A percentile compares a stretch with the other conserved stretches of the same genome.
These are phyloP conservation scores for Diplocarpon mali DNA, from an alignment of 2,329 filamentous ascomycete species.

Conservation along the genomic window DNA sequence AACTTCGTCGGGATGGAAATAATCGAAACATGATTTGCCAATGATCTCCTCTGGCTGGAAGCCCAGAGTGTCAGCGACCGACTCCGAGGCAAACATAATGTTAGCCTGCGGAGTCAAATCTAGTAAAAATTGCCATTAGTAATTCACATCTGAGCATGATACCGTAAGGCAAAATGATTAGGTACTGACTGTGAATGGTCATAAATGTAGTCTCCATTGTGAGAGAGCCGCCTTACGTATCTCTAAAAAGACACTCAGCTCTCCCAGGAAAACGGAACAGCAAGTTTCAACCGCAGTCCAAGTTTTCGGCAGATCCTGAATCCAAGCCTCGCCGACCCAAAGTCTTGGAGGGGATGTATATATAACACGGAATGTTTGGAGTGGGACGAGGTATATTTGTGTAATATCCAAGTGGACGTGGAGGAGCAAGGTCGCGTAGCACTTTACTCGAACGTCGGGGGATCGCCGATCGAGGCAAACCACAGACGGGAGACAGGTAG, in stretches of 20 bases:
- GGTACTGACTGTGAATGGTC: conserved; percentile 68
- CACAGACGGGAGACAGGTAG: conserved; percentile 5
- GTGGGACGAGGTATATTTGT: conserved; percentile 9
- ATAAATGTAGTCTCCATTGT: conserved; percentile 80
- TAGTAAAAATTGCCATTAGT: conserved; percentile 28
- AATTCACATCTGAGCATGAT: background rate
- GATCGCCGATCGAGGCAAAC: conserved; percentile 9
- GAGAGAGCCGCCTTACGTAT: conserved; percentile 27
- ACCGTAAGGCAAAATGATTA: background rate
- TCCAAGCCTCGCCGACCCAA: background rate
- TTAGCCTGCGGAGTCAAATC: conserved; percentile 66
- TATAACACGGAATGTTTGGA: background rate
- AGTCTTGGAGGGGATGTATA: conserved; percentile 1
- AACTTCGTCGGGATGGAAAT: conserved; percentile 74
- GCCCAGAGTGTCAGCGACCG: conserved; percentile 71
- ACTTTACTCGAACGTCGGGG: conserved; percentile 4
- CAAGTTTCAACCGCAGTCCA: conserved; percentile 2
- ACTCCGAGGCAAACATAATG: conserved; percentile 75
- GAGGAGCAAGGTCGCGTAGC: conserved; percentile 1
- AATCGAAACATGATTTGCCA: conserved; percentile 71
- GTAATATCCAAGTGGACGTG: conserved; percentile 7
- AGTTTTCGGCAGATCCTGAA: background rate
- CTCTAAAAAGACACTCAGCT: conserved; percentile 29
- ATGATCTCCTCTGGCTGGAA: conserved; percentile 67
- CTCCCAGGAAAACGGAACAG: conserved; percentile 12